Conservation (phyloP, 2,329 filamentous ascomycete genomes). For the Aspergillus sp. region DNA sequence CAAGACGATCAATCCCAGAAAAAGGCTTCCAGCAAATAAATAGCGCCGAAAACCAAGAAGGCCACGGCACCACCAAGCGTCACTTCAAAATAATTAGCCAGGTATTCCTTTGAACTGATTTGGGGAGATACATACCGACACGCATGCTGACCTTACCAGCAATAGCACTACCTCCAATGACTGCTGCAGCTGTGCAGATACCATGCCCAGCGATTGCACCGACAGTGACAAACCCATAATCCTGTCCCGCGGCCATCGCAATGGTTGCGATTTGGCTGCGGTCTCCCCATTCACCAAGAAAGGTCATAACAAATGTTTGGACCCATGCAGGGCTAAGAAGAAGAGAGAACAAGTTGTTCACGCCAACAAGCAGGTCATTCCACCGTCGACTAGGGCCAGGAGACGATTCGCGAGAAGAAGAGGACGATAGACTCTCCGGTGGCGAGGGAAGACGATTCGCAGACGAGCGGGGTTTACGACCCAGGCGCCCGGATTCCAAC, state of each 20-base stretch:
- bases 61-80: conserved; percentile 88
- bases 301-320: conserved; percentile 98
- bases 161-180: conserved; percentile 87
- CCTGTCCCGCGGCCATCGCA: conserved; percentile 96
- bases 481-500: conserved; percentile 74
- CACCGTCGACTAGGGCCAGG: conserved; percentile 47
- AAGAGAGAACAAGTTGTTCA: conserved; percentile 83
- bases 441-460: conserved; percentile 77
- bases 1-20: conserved; percentile 38
- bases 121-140: conserved; percentile 74
- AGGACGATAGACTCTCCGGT: conserved; percentile 76
- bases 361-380: conserved; percentile 57
- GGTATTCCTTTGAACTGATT: neutral
- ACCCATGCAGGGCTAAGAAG: conserved; percentile 96
- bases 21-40: conserved; percentile 83
- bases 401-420: conserved; percentile 62
- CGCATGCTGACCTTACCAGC: conserved; percentile 92
- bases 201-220: conserved; percentile 85
- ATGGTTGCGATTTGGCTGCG: conserved; percentile 97
- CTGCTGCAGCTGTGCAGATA: conserved; percentile 86
- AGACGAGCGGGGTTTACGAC: conserved; percentile 66
- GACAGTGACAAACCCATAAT: conserved; percentile 98
- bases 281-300: conserved; percentile 97
- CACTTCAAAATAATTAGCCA: conserved; percentile 56
- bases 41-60: conserved; percentile 86